These are phyloP conservation scores for Termitomyces sp. DNA, from an alignment of 768 basidiomycete species.

Conservation along the genomic window DNA sequence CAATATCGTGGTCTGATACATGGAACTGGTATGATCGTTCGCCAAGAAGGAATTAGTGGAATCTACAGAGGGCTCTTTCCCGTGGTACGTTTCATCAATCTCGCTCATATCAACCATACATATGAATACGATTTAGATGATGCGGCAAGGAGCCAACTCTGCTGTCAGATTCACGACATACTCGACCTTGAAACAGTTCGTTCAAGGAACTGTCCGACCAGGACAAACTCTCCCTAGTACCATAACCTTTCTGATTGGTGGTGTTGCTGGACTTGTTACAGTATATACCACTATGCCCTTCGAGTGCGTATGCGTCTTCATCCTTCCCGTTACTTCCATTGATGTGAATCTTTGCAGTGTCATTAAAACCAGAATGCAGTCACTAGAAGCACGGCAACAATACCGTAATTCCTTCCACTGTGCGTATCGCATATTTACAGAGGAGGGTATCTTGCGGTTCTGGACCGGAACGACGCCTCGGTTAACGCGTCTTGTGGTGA, in stretches of 20 bases:
- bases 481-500: slow-evolving; percentile 75
- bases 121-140: slow-evolving; percentile 55
- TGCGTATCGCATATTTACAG: slow-evolving; percentile 88
- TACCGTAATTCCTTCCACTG: slow-evolving; percentile 97
- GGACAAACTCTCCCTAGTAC: slow-evolving; percentile 81
- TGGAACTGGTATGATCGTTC: slow-evolving; percentile 74
- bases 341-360: slow-evolving; percentile 48
- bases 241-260: slow-evolving; percentile 93
- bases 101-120: not conserved
- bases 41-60: slow-evolving; percentile 78
- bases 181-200: slow-evolving; percentile 88
- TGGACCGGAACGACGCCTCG: slow-evolving; percentile 97
- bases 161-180: slow-evolving; percentile 96
- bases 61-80: slow-evolving; percentile 92
- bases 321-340: not conserved
- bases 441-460: slow-evolving; percentile 88
- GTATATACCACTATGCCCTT: slow-evolving; percentile 89
- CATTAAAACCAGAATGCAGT: slow-evolving; percentile 98
- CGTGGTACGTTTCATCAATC: slow-evolving; percentile 53
- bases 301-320: slow-evolving; percentile 43
- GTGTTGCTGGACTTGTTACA: slow-evolving; percentile 89
- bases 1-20: slow-evolving; percentile 85
- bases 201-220: slow-evolving; percentile 76
- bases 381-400: slow-evolving; percentile 71
- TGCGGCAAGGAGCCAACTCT: slow-evolving; percentile 97